Percentiles rank a stretch among this genome's conserved stretches.
phyloP scores from a whole-genome alignment of 768 basidiomycete genomes.

The Suillus subaureus region DNA sequence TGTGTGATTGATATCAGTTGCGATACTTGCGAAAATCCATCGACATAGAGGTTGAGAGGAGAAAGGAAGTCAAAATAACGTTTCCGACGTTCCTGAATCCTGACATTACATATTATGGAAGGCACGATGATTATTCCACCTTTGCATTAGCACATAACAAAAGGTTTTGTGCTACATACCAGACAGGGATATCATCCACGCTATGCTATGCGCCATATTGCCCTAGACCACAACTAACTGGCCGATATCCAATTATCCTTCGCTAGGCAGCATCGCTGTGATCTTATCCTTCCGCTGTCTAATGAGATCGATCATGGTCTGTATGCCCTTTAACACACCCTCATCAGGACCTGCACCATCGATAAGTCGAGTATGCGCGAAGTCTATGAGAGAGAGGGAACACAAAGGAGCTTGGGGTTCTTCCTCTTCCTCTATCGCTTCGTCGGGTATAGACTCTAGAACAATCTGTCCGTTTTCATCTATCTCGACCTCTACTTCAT shows the following conservation, averaged over 20 bases:
- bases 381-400: slow-evolving; percentile 86
- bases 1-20: too few species aligned
- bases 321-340: slow-evolving; percentile 75
- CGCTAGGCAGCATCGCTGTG: slow-evolving; percentile 1
- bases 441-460: slow-evolving; percentile 26
- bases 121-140: too few species aligned
- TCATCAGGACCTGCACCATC: slow-evolving; percentile 77
- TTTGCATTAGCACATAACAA: too few species aligned
- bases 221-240: neutral
- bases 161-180: too few species aligned
- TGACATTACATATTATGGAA: too few species aligned
- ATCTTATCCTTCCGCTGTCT: slow-evolving; percentile 57
- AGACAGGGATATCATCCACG: too few species aligned
- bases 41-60: too few species aligned
- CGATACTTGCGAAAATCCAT: too few species aligned
- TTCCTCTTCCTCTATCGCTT: slow-evolving; percentile 27
- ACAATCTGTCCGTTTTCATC: slow-evolving; percentile 29
- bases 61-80: too few species aligned
- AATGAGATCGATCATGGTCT: slow-evolving; percentile 64
- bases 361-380: slow-evolving; percentile 79
- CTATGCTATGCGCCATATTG: neutral
- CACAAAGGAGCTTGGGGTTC: slow-evolving; percentile 35
- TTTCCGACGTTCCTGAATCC: too few species aligned
- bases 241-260: neutral
- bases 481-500: slow-evolving; percentile 39